These are phyloP conservation scores for Madurella fahalii DNA, from an alignment of 2,329 filamentous ascomycete genomes.

Conservation along the genomic window DNA sequence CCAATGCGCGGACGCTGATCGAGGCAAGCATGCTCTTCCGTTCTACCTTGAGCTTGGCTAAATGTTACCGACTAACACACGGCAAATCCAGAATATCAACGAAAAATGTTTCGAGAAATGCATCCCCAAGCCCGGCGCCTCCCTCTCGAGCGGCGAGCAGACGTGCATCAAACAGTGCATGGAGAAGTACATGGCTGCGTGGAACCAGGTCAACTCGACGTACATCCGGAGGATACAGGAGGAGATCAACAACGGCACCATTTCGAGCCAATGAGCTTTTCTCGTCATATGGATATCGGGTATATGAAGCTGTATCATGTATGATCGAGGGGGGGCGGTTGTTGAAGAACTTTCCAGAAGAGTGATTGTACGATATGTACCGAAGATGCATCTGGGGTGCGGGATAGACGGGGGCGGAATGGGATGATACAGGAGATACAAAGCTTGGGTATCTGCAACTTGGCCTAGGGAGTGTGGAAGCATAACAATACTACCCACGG, in stretches of 20 bases:
- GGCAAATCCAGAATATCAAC: slow-evolving; percentile 63
- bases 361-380: neutral
- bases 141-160: slow-evolving; percentile 63
- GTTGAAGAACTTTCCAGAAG: neutral
- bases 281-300: no score
- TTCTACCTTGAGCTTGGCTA: slow-evolving; percentile 2
- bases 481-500: neutral
- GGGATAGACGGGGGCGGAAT: neutral
- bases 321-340: no score
- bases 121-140: slow-evolving; percentile 63
- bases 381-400: neutral
- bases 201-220: slow-evolving; percentile 68
- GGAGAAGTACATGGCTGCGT: slow-evolving; percentile 79
- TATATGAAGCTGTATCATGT: no score
- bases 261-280: slow-evolving; percentile 5
- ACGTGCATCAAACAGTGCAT: slow-evolving; percentile 72
- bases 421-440: neutral
- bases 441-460: neutral
- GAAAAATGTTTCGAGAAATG: slow-evolving; percentile 78
- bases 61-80: neutral
- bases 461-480: neutral
- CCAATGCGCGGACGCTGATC: slow-evolving; percentile 67
- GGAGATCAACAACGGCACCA: slow-evolving; percentile 41
- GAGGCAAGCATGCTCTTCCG: slow-evolving; percentile 50
- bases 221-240: slow-evolving; percentile 63